These are phyloP conservation scores for Platanthera zijinensis DNA, from an alignment of 106 monocot species.

Conservation along the genomic window DNA sequence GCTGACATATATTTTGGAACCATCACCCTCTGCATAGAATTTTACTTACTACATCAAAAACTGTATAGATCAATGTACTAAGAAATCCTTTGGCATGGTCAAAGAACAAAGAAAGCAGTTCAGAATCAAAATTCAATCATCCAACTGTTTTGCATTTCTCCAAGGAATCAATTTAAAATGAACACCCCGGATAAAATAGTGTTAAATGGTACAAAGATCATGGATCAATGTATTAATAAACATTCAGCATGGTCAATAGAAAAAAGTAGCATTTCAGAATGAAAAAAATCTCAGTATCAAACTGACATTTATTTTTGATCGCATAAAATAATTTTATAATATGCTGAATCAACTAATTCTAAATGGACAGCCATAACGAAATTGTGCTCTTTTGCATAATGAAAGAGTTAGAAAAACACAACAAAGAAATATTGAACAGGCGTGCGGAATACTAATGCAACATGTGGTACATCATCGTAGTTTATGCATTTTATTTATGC, in stretches of 20 bases:
- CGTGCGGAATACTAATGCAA: neutral
- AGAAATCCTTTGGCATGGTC: neutral
- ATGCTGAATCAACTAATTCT: neutral
- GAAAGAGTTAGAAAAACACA: neutral
- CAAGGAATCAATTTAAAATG: neutral
- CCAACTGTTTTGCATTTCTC: neutral
- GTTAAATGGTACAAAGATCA: neutral
- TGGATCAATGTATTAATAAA: neutral
- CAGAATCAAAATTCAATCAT: neutral
- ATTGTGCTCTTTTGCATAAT: neutral
- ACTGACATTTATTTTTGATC: neutral
- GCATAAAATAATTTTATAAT: neutral
- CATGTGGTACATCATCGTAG: too few relatives aligned
- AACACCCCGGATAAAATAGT: neutral
- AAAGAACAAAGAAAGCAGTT: neutral
- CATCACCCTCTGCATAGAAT: slow-evolving; percentile 91
- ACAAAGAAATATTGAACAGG: neutral
- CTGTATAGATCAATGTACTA: neutral
- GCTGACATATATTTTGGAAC: slow-evolving; percentile 93
- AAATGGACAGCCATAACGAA: neutral
- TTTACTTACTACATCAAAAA: neutral
- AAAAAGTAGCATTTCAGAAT: neutral
- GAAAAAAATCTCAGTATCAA: neutral
- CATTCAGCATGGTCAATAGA: neutral
- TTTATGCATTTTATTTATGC: too few relatives aligned